Conservation (phyloP, 2,329 filamentous ascomycete species). For the Coleophoma cylindrospora region DNA sequence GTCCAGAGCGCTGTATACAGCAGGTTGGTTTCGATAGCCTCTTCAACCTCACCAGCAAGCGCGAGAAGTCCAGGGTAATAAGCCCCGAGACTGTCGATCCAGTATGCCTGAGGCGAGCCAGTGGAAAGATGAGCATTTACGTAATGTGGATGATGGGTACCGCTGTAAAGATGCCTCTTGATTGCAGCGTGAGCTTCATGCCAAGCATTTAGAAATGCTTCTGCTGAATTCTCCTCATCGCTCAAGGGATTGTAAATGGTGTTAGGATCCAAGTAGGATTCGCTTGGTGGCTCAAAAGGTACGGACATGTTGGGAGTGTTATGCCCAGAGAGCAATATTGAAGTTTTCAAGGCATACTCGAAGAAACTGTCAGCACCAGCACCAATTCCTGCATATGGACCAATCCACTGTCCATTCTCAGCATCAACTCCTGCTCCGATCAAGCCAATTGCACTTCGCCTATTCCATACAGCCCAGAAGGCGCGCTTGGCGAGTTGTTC, state of each 20-base stretch:
- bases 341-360: conserved; percentile 93
- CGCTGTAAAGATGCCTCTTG: conserved; percentile 84
- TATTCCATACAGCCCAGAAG: conserved; percentile 95
- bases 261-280: conserved; percentile 58
- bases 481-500: conserved; percentile 86
- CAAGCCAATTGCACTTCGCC: conserved; percentile 78
- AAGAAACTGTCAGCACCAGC: conserved; percentile 98
- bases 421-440: conserved; percentile 91
- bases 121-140: conserved; percentile 85
- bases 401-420: conserved; percentile 85
- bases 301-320: conserved; percentile 45
- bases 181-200: conserved; percentile 81
- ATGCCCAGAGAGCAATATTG: conserved; percentile 81
- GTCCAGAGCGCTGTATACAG: conserved; percentile 94
- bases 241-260: conserved; percentile 53
- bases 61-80: conserved; percentile 90
- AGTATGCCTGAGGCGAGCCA: conserved; percentile 82
- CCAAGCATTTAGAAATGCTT: conserved; percentile 79
- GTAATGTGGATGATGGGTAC: conserved; percentile 84
- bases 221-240: conserved; percentile 63
- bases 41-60: conserved; percentile 82
- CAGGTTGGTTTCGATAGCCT: conserved; percentile 84
- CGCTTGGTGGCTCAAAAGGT: conserved; percentile 15
- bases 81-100: conserved; percentile 93
- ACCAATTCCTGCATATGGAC: conserved; percentile 86